A percentile compares a stretch with the other conserved stretches of the same genome.
phyloP scores from a whole-genome alignment of 768 basidiomycete species.

The Butyriboletus loyo region DNA sequence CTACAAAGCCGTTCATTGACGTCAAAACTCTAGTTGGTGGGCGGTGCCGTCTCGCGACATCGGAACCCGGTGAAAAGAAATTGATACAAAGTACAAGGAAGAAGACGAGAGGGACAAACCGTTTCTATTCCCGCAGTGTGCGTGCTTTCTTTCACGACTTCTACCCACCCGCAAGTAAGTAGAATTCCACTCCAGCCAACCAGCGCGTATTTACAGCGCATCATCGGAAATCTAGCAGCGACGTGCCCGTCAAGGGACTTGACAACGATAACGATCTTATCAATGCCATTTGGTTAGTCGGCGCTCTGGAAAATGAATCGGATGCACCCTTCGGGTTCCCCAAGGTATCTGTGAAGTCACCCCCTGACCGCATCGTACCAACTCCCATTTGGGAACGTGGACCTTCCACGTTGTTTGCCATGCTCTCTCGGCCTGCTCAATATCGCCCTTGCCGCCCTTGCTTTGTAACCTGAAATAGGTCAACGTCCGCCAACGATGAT shows the following conservation, averaged over 20 bases:
- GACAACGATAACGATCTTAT: slow-evolving; percentile 30
- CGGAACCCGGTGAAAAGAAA: slow-evolving; percentile 27
- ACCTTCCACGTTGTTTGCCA: slow-evolving; percentile 57
- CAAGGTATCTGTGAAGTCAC: neutral
- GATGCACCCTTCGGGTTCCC: slow-evolving; percentile 9
- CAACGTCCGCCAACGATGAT: slow-evolving; percentile 2
- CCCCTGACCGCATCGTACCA: slow-evolving; percentile 37
- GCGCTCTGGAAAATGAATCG: slow-evolving; percentile 23
- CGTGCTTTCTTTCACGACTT: slow-evolving; percentile 15
- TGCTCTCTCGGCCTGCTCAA: slow-evolving; percentile 56
- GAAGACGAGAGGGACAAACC: slow-evolving; percentile 26
- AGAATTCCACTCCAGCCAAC: neutral
- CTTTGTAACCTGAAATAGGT: too few relatives aligned
- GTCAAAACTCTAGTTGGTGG: slow-evolving; percentile 31
- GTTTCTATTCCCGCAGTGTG: slow-evolving; percentile 29
- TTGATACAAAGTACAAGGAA: slow-evolving; percentile 17
- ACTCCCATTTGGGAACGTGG: slow-evolving; percentile 57
- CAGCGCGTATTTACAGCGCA: slow-evolving; percentile 2
- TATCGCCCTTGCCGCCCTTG: too few relatives aligned
- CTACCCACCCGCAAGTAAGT: slow-evolving; percentile 16
- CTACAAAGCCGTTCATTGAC: slow-evolving; percentile 44
- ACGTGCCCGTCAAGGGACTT: slow-evolving; percentile 7
- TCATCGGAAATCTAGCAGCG: slow-evolving; percentile 19
- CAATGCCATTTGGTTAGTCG: slow-evolving; percentile 31
- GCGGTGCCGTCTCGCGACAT: slow-evolving; percentile 34